phyloP scores from a whole-genome alignment of 163 green algal genomes.

The Volvox carteri region DNA sequence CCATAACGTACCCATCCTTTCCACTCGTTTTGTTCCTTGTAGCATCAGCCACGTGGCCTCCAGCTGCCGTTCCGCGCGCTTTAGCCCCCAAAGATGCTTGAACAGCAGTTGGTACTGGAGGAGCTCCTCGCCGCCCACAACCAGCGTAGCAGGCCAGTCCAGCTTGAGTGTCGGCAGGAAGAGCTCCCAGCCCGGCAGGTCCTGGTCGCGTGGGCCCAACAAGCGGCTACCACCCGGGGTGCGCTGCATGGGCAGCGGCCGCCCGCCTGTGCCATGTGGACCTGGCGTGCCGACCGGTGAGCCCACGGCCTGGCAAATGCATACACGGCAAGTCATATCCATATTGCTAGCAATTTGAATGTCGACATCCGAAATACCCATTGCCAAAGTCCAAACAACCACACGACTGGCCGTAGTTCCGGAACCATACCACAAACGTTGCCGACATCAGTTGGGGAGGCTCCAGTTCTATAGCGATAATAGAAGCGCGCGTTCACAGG shows the following conservation, averaged over 20 bases:
- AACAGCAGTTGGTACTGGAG: conserved; percentile 85
- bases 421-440: too few relatives aligned
- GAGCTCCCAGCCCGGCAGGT: conserved; percentile 62
- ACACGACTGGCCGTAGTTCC: too few relatives aligned
- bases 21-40: conserved; percentile 45
- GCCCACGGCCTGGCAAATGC: neutral
- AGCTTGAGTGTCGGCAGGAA: conserved; percentile 65
- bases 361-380: too few relatives aligned
- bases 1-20: conserved; percentile 15
- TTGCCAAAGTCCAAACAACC: too few relatives aligned
- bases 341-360: too few relatives aligned
- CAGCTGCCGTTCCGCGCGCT: conserved; percentile 78
- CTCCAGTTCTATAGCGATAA: too few relatives aligned
- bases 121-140: conserved; percentile 77
- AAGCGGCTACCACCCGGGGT: conserved; percentile 34
- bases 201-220: conserved; percentile 64
- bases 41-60: conserved; percentile 49
- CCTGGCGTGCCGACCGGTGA: conserved; percentile 36
- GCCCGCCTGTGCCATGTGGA: neutral
- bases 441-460: too few relatives aligned
- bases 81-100: conserved; percentile 85
- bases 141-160: conserved; percentile 83
- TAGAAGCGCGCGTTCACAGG: too few relatives aligned
- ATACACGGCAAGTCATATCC: too few relatives aligned
- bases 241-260: neutral